A percentile compares a stretch with the other conserved stretches of the same genome.
Evolutionary conservation across 1,139 yeast genomes (phyloP).

Genomic region (Pichia sp.): DNA sequence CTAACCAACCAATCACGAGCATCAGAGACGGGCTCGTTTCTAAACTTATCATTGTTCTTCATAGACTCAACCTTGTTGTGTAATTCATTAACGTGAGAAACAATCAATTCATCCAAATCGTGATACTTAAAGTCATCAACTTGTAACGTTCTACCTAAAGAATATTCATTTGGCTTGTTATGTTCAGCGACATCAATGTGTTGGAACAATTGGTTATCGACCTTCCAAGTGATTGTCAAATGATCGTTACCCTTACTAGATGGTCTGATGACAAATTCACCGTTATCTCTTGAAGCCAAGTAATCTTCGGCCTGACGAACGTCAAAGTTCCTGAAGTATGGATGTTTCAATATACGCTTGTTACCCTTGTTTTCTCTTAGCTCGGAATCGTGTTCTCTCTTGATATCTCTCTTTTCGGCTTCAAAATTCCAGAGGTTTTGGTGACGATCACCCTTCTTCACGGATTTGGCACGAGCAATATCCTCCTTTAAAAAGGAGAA

Average conservation of each 20-base stretch:
- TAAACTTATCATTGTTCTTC: conserved; percentile 83
- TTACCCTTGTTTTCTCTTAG: conserved; percentile 35
- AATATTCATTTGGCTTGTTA: conserved; percentile 54
- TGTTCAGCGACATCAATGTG: conserved; percentile 82
- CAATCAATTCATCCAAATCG: conserved; percentile 90
- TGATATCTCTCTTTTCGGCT: conserved; percentile 65
- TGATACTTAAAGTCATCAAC: conserved; percentile 65
- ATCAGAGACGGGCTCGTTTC: conserved; percentile 71
- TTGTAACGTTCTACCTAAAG: conserved; percentile 53
- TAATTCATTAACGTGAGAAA: conserved; percentile 80
- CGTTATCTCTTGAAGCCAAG: conserved; percentile 81
- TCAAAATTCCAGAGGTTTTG: conserved; percentile 75
- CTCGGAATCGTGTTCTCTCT: conserved; percentile 33
- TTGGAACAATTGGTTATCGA: conserved; percentile 84
- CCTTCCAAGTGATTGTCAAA: conserved; percentile 94
- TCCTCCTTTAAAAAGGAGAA: conserved; percentile 66
- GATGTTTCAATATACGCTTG: conserved; percentile 82
- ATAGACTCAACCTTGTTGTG: conserved; percentile 81
- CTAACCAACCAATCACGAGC: conserved; percentile 85
- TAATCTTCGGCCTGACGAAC: conserved; percentile 88
- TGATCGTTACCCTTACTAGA: conserved; percentile 86
- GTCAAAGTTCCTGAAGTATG: conserved; percentile 78
- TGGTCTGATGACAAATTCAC: conserved; percentile 92
- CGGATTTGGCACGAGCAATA: conserved; percentile 47
- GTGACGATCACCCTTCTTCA: conserved; percentile 45